A percentile compares a stretch with the other conserved stretches of the same genome.
phyloP scores from a whole-genome alignment of 2,329 filamentous ascomycete genomes.

The Penicillium palitans region DNA sequence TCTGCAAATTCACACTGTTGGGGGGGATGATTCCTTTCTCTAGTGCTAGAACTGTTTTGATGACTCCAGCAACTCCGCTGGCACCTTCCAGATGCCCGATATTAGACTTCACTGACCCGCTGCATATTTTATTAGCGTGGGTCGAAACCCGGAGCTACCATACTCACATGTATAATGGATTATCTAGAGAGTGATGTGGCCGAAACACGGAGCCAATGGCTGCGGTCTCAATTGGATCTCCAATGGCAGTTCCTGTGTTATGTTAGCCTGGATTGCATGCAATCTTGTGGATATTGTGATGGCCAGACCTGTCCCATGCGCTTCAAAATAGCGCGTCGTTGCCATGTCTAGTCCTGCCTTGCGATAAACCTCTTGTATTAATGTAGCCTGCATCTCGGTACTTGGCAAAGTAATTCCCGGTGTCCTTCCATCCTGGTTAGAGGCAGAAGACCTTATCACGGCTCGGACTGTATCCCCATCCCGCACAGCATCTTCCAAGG shows the following conservation, averaged over 20 bases:
- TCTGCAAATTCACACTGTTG: conserved; percentile 9
- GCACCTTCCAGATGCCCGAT: conserved; percentile 24
- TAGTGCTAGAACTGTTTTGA: conserved; percentile 30
- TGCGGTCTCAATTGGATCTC: background rate
- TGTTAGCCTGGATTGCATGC: conserved; percentile 3
- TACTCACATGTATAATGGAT: conserved; percentile 1
- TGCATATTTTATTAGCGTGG: background rate
- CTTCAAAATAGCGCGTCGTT: conserved; percentile 9
- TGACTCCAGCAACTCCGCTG: conserved; percentile 13
- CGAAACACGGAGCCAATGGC: background rate
- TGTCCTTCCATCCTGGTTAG: conserved; percentile 47
- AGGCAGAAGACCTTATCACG: conserved; percentile 37
- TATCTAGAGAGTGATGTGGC: background rate
- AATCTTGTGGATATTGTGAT: conserved; percentile 26
- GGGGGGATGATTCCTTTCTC: conserved; percentile 27
- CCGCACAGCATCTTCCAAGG: conserved; percentile 39
- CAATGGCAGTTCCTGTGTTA: conserved; percentile 12
- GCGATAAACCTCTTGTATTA: conserved; percentile 28
- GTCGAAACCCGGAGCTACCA: background rate
- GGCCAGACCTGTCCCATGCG: conserved; percentile 41
- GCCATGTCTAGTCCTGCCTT: conserved; percentile 16
- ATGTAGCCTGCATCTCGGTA: conserved; percentile 24
- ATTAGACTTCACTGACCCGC: conserved; percentile 23
- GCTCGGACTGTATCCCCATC: conserved; percentile 45
- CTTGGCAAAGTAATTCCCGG: conserved; percentile 45